Conservation (phyloP, 2,329 filamentous ascomycete genomes). For the Colletotrichum spaethianum region DNA sequence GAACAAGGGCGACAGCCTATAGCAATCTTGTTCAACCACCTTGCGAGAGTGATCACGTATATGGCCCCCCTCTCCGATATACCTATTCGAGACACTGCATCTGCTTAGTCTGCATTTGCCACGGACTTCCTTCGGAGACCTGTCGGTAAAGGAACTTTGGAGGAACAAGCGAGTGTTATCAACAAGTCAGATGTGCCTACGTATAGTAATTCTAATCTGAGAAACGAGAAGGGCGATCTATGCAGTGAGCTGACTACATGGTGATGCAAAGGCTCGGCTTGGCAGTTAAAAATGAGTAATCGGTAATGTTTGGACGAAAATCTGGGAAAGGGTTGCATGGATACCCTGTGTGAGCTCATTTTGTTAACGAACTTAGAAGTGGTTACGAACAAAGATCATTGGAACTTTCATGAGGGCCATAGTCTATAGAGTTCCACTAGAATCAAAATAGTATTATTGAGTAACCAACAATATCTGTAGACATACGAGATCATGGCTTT, state of each 20-base stretch:
- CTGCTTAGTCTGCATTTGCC: neutral
- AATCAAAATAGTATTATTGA: constrained; percentile 13
- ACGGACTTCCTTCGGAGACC: constrained; percentile 36
- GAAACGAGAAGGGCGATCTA: constrained; percentile 24
- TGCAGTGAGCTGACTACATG: constrained; percentile 28
- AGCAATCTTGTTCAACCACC: constrained; percentile 3
- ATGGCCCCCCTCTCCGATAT: constrained; percentile 5
- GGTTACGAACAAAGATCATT: too few relatives aligned
- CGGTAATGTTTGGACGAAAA: constrained; percentile 29
- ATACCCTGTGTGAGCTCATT: neutral
- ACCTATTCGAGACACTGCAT: constrained; percentile 17
- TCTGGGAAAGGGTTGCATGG: constrained; percentile 9
- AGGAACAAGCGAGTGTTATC: neutral
- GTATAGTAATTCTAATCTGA: constrained; percentile 18
- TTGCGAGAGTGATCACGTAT: constrained; percentile 22
- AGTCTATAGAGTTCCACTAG: neutral
- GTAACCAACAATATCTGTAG: constrained; percentile 10
- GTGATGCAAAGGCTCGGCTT: constrained; percentile 21
- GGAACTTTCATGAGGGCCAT: neutral
- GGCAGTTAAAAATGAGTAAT: constrained; percentile 30
- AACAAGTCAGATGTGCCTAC: neutral
- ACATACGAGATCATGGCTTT: constrained; percentile 3
- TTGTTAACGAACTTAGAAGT: constrained; percentile 1
- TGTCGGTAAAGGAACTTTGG: constrained; percentile 30
- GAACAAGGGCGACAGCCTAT: constrained; percentile 28